A percentile compares a stretch with the other conserved stretches of the same genome.
Evolutionary conservation across 768 basidiomycete species (phyloP).

Genomic region (Suillus bovinus): DNA sequence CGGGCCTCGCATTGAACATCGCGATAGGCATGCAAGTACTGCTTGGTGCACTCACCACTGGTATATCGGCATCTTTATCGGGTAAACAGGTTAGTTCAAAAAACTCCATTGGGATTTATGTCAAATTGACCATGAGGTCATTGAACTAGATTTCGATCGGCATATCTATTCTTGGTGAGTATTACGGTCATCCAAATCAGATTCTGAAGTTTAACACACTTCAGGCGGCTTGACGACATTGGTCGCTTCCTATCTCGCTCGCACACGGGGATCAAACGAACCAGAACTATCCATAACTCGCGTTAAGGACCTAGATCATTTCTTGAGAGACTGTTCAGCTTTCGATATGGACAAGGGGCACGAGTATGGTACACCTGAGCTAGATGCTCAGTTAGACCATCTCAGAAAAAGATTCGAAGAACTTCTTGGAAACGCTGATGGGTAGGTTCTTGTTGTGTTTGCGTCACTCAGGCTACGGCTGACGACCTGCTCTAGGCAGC

Average conservation of each 20-base stretch:
- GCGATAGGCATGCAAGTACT: slow-evolving; percentile 66
- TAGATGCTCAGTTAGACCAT: slow-evolving; percentile 11
- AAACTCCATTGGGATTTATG: background rate
- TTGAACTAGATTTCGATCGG: slow-evolving; percentile 36
- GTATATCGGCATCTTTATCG: slow-evolving; percentile 48
- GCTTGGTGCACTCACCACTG: slow-evolving; percentile 68
- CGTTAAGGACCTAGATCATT: slow-evolving; percentile 63
- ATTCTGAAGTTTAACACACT: background rate
- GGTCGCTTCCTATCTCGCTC: slow-evolving; percentile 72
- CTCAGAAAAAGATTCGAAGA: slow-evolving; percentile 31
- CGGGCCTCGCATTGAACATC: slow-evolving; percentile 37
- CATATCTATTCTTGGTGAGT: slow-evolving; percentile 41
- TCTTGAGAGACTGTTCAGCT: slow-evolving; percentile 59
- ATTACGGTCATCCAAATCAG: background rate
- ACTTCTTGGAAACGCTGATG: slow-evolving; percentile 25
- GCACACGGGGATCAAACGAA: slow-evolving; percentile 66
- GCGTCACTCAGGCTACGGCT: background rate
- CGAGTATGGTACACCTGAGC: slow-evolving; percentile 12
- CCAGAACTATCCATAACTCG: slow-evolving; percentile 62
- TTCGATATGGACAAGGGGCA: slow-evolving; percentile 61
- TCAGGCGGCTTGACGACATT: slow-evolving; percentile 66
- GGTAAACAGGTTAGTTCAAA: slow-evolving; percentile 40
- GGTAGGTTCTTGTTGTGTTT: slow-evolving; percentile 16
- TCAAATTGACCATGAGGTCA: slow-evolving; percentile 4
- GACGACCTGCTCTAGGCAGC: slow-evolving; percentile 16